Conservation (phyloP, 2,329 filamentous ascomycete species). For the Ophiocordyceps camponoti-leonardi region DNA sequence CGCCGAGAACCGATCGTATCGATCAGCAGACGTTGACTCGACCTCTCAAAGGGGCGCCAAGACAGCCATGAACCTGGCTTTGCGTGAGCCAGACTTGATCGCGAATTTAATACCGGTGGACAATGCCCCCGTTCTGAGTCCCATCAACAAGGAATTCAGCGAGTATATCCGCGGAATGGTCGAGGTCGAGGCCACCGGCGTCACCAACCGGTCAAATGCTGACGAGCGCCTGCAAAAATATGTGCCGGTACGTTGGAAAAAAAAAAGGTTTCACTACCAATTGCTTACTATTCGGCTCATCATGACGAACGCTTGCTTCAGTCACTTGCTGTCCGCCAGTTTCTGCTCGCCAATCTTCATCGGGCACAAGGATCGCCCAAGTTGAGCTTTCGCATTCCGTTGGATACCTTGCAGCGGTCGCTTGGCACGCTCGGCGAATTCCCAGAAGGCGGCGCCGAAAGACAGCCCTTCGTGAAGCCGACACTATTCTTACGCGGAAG, state of each 20-base stretch:
- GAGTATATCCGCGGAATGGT: slow-evolving; percentile 76
- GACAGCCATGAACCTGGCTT: slow-evolving; percentile 72
- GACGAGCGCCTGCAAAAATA: slow-evolving; percentile 62
- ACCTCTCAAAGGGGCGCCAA: slow-evolving; percentile 59
- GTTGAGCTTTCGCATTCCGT: slow-evolving; percentile 63
- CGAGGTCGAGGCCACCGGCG: slow-evolving; percentile 50
- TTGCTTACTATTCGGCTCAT: neutral
- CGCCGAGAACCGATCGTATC: slow-evolving; percentile 6
- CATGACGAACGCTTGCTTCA: neutral
- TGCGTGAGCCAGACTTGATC: slow-evolving; percentile 50
- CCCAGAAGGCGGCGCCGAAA: slow-evolving; percentile 60
- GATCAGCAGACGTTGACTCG: neutral
- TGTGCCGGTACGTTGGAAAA: slow-evolving; percentile 35
- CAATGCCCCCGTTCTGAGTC: slow-evolving; percentile 70
- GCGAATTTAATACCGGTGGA: slow-evolving; percentile 67
- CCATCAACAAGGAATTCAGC: slow-evolving; percentile 41
- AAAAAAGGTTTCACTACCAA: neutral
- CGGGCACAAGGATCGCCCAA: slow-evolving; percentile 31
- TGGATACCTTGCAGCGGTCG: slow-evolving; percentile 49
- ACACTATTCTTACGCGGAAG: slow-evolving; percentile 70
- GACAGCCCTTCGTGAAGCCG: slow-evolving; percentile 53
- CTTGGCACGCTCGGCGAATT: slow-evolving; percentile 75
- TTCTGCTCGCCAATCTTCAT: slow-evolving; percentile 73
- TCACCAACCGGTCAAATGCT: slow-evolving; percentile 58
- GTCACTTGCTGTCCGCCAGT: slow-evolving; percentile 68